Conservation (phyloP, 345 rosid genomes). For the Camelina neglecta region DNA sequence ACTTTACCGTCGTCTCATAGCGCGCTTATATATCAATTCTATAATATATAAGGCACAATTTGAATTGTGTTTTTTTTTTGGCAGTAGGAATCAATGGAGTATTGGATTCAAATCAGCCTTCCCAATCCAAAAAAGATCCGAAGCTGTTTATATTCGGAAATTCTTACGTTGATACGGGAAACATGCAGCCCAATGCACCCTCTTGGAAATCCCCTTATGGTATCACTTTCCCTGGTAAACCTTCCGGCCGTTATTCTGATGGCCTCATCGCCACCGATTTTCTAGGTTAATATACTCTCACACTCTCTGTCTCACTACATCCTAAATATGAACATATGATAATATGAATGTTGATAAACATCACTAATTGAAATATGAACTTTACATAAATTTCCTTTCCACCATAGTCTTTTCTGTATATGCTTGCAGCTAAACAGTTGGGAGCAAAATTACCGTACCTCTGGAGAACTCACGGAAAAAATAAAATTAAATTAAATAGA, state of each 20-base stretch:
- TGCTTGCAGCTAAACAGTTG: constrained; percentile 49
- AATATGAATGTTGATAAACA: too few species aligned
- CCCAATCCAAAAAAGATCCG: constrained; percentile 11
- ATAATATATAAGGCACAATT: neutral
- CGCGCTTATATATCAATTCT: neutral
- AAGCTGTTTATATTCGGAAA: constrained; percentile 61
- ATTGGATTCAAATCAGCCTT: constrained; percentile 1
- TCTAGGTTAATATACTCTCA: constrained; percentile 39
- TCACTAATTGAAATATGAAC: too few species aligned
- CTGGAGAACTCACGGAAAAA: constrained; percentile 41
- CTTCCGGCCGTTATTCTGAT: constrained; percentile 59
- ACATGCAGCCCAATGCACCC: constrained; percentile 28
- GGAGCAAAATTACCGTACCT: constrained; percentile 61
- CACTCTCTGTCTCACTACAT: too few species aligned
- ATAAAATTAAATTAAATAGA: constrained; percentile 19
- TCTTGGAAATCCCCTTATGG: constrained; percentile 60
- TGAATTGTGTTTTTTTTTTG: neutral
- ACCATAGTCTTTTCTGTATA: too few species aligned
- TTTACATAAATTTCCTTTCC: too few species aligned
- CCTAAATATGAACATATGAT: too few species aligned
- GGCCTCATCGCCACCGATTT: constrained; percentile 58
- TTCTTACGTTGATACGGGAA: constrained; percentile 62
- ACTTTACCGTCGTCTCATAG: neutral
- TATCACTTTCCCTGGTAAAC: constrained; percentile 53
- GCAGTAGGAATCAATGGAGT: constrained; percentile 17